Percentiles rank a stretch among this genome's conserved stretches.
phyloP scores from a whole-genome alignment of 148 eudicot genomes.

The Rheum nobile region DNA sequence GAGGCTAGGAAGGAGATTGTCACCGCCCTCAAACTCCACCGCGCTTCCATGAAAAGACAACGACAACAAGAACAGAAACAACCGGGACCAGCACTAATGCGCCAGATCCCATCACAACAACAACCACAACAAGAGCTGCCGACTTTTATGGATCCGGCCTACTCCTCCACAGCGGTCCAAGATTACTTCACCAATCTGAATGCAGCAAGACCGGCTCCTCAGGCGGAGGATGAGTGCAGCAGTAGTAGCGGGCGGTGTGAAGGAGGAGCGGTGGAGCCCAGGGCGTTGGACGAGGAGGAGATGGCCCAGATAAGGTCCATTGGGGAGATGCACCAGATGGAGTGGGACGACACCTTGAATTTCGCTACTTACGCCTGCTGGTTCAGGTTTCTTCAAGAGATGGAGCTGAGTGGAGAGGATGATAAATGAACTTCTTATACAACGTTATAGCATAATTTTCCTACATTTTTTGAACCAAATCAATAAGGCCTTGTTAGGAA shows the following conservation, averaged over 20 bases:
- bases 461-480: too few species aligned
- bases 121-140: neutral
- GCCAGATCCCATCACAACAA: slow-evolving; percentile 11
- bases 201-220: neutral
- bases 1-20: slow-evolving; percentile 90
- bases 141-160: neutral
- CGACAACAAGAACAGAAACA: neutral
- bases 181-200: neutral
- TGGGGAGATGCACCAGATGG: slow-evolving; percentile 74
- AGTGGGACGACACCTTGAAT: slow-evolving; percentile 82
- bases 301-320: slow-evolving; percentile 60
- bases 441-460: too few species aligned
- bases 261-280: neutral
- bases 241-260: neutral
- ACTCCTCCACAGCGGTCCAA: neutral
- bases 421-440: too few species aligned
- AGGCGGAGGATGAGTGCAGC: neutral
- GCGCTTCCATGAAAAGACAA: slow-evolving; percentile 61
- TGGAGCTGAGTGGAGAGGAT: slow-evolving; percentile 15
- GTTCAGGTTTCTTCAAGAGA: slow-evolving; percentile 43
- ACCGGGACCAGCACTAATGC: neutral
- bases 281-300: slow-evolving; percentile 61
- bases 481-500: too few species aligned
- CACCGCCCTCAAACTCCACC: slow-evolving; percentile 72
- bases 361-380: slow-evolving; percentile 70